Evolutionary conservation across 2,329 filamentous ascomycete genomes (phyloP), one percentile per base, ranked within the genome.

Genomic region (Colletotrichum sp.): DNA sequence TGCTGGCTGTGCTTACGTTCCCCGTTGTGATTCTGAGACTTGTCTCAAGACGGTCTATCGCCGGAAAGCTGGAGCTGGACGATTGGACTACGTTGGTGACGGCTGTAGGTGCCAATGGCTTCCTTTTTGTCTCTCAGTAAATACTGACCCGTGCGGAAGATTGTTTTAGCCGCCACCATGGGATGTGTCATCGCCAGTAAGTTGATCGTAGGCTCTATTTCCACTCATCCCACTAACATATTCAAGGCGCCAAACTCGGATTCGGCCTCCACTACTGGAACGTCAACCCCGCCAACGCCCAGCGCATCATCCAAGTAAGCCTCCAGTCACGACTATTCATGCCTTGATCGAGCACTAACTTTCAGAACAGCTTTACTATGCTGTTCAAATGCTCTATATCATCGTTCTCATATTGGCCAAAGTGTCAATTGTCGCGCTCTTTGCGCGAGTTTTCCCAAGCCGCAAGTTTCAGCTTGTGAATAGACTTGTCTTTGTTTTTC

Each of bases 221-320:
- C 43, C 2, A 5, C 3, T 5, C 4, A 8, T n/a, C 21, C 6
- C 5, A 8, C 38, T 72, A 18, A 64, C n/a, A 15, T 6, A 2
- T 0, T 2, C 32, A 28, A 76, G 75, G 28, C 26, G 52, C 71
- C n/a, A 36, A 67, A 12, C 71, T 76, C 2, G 75, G 71, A 15
- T 79, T 80, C 36, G 79, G 79, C 6, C 66, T 76, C n/a, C 79
- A 80, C 36, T 79, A 78, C 70, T 80, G 79, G 79, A 77, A 80
- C 58, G 71, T 79, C 5, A 73, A 78, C 60, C 74, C 77, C 4
- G 62, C 9, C 3, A 68, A 76, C 32, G 64, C 62, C 13, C 61
- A 75, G 55, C 67, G 18, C 15, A 65, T 75, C n/a, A 15, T 75
- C 8, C 55, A 76, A 13, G 75, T 76, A 60, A 61, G 38, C 13